A percentile compares a stretch with the other conserved stretches of the same genome.
Conservation (phyloP, 139 green algal genomes). For the Raphidocelis subcapitata region DNA sequence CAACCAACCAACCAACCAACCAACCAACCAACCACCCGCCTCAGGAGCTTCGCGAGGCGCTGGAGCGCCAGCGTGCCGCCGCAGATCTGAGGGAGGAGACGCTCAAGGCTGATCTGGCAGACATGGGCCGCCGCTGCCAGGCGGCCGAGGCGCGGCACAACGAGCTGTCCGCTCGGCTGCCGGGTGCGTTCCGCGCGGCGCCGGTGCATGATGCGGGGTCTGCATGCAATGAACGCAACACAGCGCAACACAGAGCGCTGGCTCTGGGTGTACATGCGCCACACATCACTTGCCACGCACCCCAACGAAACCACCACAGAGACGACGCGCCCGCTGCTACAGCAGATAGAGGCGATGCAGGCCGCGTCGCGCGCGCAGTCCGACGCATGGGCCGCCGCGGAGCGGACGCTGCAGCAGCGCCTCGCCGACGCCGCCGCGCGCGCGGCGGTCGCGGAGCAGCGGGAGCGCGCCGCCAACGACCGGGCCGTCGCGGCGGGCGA, state of each 20-base stretch:
- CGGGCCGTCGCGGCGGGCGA: too few species aligned
- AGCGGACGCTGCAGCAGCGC: constrained; percentile 41
- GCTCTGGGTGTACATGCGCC: too few species aligned
- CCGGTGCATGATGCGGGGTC: too few species aligned
- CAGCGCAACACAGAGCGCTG: too few species aligned
- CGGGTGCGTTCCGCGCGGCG: too few species aligned
- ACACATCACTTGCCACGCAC: too few species aligned
- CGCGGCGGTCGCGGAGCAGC: too few species aligned
- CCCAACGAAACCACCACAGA: too few species aligned
- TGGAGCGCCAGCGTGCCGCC: constrained; percentile 58
- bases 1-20: too few species aligned
- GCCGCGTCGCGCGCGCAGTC: constrained; percentile 30
- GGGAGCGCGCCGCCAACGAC: too few species aligned
- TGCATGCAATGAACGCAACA: too few species aligned
- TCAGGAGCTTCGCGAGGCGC: constrained; percentile 57
- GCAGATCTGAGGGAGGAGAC: constrained; percentile 61
- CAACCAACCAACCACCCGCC: not conserved
- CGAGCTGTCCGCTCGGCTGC: constrained; percentile 81
- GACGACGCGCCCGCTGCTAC: constrained; percentile 87
- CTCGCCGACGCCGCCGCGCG: too few species aligned
- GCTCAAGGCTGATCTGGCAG: constrained; percentile 56
- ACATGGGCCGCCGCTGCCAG: constrained; percentile 68
- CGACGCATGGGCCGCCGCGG: constrained; percentile 66
- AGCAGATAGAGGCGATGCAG: constrained; percentile 91
- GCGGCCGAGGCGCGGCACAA: constrained; percentile 86